phyloP scores from a whole-genome alignment of 805 yeast species.

The Starmerella vaccinii region DNA sequence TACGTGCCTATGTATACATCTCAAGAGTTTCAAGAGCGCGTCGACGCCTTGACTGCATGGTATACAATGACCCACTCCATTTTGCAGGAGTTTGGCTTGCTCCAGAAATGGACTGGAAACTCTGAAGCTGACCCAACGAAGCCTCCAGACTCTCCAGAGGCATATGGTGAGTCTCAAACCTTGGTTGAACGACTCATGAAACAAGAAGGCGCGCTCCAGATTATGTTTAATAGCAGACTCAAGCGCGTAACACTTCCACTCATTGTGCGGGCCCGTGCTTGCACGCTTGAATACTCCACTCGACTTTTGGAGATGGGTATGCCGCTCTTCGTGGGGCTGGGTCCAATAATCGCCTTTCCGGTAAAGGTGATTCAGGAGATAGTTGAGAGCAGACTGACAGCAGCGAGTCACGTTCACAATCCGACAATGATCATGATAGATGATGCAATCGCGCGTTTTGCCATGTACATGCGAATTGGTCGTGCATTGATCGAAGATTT shows the following conservation, averaged over 20 bases:
- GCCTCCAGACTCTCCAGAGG: constrained; percentile 41
- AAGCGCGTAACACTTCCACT: constrained; percentile 66
- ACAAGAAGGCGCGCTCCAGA: constrained; percentile 37
- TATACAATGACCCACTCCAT: constrained; percentile 61
- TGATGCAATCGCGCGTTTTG: constrained; percentile 80
- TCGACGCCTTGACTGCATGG: constrained; percentile 82
- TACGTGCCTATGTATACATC: constrained; percentile 66
- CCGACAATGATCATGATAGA: constrained; percentile 96
- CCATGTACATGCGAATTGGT: constrained; percentile 63
- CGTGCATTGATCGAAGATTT: constrained; percentile 62
- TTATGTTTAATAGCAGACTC: constrained; percentile 59
- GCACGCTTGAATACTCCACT: constrained; percentile 52
- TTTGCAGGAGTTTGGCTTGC: constrained; percentile 46
- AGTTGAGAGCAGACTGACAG: constrained; percentile 58
- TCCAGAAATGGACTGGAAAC: constrained; percentile 77
- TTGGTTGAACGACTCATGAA: constrained; percentile 77
- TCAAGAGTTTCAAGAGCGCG: constrained; percentile 50
- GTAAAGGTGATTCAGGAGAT: constrained; percentile 68
- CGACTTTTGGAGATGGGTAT: constrained; percentile 54
- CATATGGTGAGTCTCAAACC: constrained; percentile 38
- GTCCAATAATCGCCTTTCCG: constrained; percentile 64
- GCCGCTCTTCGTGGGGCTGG: constrained; percentile 55
- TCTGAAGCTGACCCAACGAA: constrained; percentile 56
- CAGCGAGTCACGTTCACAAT: constrained; percentile 65
- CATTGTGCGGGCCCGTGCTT: constrained; percentile 68